Conservation (phyloP, 345 rosid genomes). For the Populus alba region DNA sequence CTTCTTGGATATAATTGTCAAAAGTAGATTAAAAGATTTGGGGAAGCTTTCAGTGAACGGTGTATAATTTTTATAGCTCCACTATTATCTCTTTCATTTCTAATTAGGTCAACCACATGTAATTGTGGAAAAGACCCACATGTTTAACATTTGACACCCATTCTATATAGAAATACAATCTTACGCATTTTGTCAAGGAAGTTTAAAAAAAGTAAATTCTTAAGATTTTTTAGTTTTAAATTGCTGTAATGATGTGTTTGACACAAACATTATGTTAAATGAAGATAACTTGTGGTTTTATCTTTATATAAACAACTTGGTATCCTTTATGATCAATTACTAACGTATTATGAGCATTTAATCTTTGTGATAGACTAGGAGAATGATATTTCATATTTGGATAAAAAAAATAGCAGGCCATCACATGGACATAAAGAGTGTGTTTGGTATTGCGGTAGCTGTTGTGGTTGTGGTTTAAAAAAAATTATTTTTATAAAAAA, state of each 20-base stretch:
- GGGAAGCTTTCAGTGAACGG: conserved; percentile 21
- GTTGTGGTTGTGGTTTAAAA: too few relatives aligned
- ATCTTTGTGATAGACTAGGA: conserved; percentile 17
- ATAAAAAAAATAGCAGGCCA: conserved; percentile 5
- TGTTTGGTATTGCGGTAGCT: too few relatives aligned
- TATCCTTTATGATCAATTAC: conserved; percentile 22
- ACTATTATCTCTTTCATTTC: not conserved
- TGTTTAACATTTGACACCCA: not conserved
- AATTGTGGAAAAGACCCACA: not conserved
- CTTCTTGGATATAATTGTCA: conserved; percentile 11
- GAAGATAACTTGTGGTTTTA: conserved; percentile 14
- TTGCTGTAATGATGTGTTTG: conserved; percentile 21
- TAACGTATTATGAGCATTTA: conserved; percentile 26
- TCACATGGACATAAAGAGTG: conserved; percentile 5
- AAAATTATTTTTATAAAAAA: too few relatives aligned
- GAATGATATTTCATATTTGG: not conserved
- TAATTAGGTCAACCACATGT: not conserved
- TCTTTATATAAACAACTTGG: conserved; percentile 25
- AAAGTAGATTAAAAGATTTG: conserved; percentile 25
- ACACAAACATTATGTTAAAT: not conserved
- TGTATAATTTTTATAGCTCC: not conserved
- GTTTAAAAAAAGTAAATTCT: conserved; percentile 22
- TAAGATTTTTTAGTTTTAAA: conserved; percentile 27
- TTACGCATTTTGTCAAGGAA: conserved; percentile 24
- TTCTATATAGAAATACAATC: conserved; percentile 27